These are phyloP conservation scores for Mycena belliarum DNA, from an alignment of 768 basidiomycete genomes.

Conservation along the genomic window DNA sequence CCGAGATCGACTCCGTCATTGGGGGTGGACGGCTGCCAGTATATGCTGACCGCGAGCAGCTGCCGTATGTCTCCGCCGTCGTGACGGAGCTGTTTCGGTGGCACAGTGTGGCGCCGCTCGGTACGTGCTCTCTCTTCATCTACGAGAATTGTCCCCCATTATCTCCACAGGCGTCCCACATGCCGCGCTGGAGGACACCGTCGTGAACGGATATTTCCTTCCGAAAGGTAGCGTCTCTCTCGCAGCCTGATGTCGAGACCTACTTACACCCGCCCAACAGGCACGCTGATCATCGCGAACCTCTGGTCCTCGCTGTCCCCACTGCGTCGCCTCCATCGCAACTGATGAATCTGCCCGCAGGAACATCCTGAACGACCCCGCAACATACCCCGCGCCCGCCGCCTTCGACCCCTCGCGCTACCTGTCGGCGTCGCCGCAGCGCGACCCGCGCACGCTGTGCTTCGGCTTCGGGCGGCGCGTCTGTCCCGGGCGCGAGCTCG, in stretches of 20 bases:
- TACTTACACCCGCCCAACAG: constrained; percentile 9
- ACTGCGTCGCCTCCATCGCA: no score
- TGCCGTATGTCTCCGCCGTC: constrained; percentile 52
- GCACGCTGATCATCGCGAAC: constrained; percentile 46
- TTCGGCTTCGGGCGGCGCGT: constrained; percentile 52
- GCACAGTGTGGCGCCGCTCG: constrained; percentile 48
- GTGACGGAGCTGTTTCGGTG: constrained; percentile 51
- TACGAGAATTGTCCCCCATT: no score
- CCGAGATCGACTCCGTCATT: constrained; percentile 49
- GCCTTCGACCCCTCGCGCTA: constrained; percentile 51
- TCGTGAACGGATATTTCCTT: constrained; percentile 44
- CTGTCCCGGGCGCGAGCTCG: constrained; percentile 52
- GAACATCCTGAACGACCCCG: constrained; percentile 54
- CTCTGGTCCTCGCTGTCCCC: constrained; percentile 38
- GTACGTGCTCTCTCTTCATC: no score
- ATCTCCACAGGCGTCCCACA: constrained; percentile 51
- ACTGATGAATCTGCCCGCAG: constrained; percentile 30
- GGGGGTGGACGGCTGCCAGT: constrained; percentile 39
- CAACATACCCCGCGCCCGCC: constrained; percentile 49
- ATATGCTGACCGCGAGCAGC: constrained; percentile 39
- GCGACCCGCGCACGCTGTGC: constrained; percentile 41
- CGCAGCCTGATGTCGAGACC: not conserved
- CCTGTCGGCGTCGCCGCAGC: constrained; percentile 36
- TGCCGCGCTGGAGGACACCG: constrained; percentile 44
- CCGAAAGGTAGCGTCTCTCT: constrained; percentile 36